A percentile compares a stretch with the other conserved stretches of the same genome.
phyloP scores from a whole-genome alignment of 2,329 filamentous ascomycete genomes.

The Colletotrichum navitas region DNA sequence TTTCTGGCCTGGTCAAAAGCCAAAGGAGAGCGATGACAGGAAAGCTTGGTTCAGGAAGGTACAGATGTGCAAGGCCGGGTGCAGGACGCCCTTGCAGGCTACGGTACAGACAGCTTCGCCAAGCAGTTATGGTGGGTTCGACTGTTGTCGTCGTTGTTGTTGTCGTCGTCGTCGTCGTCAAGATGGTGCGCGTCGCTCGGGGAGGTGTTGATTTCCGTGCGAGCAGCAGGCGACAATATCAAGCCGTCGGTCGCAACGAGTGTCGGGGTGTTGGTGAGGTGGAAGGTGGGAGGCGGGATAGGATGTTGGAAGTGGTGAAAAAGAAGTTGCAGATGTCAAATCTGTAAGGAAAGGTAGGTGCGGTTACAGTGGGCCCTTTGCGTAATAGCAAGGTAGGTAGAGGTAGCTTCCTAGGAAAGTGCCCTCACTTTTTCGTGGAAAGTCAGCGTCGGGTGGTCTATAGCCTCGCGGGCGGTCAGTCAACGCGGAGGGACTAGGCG shows the following conservation, averaged over 20 bases:
- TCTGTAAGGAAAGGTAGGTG: slow-evolving; percentile 41
- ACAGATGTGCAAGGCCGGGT: slow-evolving; percentile 53
- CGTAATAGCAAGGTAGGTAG: slow-evolving; percentile 41
- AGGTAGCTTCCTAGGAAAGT: slow-evolving; percentile 28
- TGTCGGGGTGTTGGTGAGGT: slow-evolving; percentile 28
- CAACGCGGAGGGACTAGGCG: slow-evolving; percentile 12
- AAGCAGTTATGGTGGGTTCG: slow-evolving; percentile 4
- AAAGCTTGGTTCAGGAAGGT: slow-evolving; percentile 41
- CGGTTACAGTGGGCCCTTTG: slow-evolving; percentile 43
- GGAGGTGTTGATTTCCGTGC: neutral
- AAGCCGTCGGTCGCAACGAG: slow-evolving; percentile 36
- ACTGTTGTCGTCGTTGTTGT: slow-evolving; percentile 3
- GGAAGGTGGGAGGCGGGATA: slow-evolving; percentile 21
- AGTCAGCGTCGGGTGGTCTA: slow-evolving; percentile 7
- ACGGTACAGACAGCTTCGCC: slow-evolving; percentile 50
- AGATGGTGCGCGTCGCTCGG: slow-evolving; percentile 19
- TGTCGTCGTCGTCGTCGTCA: neutral
- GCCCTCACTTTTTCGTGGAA: slow-evolving; percentile 18
- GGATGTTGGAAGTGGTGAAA: slow-evolving; percentile 41
- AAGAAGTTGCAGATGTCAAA: slow-evolving; percentile 43
- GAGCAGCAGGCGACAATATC: slow-evolving; percentile 19
- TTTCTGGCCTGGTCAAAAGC: slow-evolving; percentile 7
- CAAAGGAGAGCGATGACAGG: slow-evolving; percentile 17
- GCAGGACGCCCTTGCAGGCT: slow-evolving; percentile 54
- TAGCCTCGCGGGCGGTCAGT: slow-evolving; percentile 19